Evolutionary conservation across 352 stramenopile genomes (phyloP).

Genomic region (Globisporangium polare): DNA sequence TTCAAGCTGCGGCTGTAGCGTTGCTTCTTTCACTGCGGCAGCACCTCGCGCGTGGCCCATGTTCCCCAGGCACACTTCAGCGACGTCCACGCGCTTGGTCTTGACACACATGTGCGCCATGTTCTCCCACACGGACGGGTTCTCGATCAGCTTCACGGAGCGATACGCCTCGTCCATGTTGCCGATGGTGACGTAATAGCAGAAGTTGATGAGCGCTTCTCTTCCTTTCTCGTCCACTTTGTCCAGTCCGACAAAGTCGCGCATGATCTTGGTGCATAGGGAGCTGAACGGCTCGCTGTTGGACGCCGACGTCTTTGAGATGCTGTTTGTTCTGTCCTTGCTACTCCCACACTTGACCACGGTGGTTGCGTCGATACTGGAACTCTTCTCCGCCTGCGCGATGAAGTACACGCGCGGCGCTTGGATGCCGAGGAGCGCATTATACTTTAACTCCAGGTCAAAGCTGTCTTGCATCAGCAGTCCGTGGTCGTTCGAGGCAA

Average conservation of each 20-base stretch:
- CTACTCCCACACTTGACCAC: slow-evolving; percentile 31
- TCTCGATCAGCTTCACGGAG: slow-evolving; percentile 92
- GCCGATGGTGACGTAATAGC: slow-evolving; percentile 92
- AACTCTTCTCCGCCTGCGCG: slow-evolving; percentile 40
- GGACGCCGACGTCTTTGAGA: slow-evolving; percentile 13
- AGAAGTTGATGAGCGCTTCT: slow-evolving; percentile 92
- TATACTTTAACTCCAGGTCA: slow-evolving; percentile 78
- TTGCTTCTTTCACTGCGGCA: slow-evolving; percentile 80
- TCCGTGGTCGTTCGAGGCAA: slow-evolving; percentile 89
- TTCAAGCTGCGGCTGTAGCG: slow-evolving; percentile 68
- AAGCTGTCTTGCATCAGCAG: slow-evolving; percentile 91
- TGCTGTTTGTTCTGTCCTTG: slow-evolving; percentile 26
- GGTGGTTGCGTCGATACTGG: slow-evolving; percentile 31
- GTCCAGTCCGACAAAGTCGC: slow-evolving; percentile 91
- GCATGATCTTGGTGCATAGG: slow-evolving; percentile 84
- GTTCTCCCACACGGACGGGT: slow-evolving; percentile 93
- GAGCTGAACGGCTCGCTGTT: slow-evolving; percentile 44
- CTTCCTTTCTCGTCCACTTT: slow-evolving; percentile 85
- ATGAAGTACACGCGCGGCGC: slow-evolving; percentile 79
- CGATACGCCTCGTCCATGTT: slow-evolving; percentile 96
- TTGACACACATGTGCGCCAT: slow-evolving; percentile 97
- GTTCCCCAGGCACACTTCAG: slow-evolving; percentile 92
- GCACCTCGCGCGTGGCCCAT: slow-evolving; percentile 92
- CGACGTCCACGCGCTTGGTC: slow-evolving; percentile 92
- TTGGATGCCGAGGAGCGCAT: slow-evolving; percentile 81